Evolutionary conservation across 805 yeast species (phyloP).

Genomic region (Saccharomycopsis malanga): DNA sequence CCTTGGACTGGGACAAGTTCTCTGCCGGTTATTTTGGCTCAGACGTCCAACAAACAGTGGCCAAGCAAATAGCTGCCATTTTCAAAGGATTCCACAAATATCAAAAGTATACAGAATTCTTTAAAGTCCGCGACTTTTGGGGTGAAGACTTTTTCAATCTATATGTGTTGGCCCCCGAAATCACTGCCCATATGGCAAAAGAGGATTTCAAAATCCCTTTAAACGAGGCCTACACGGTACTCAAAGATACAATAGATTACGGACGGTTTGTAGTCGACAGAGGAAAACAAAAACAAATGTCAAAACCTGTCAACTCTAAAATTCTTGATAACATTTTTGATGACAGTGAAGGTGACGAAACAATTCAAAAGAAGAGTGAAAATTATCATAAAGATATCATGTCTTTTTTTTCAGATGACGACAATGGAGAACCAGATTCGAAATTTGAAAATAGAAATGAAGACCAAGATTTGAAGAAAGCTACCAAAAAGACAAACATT

Average conservation of each 20-base stretch:
- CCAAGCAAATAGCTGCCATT: neutral
- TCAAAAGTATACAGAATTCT: neutral
- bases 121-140: conserved; percentile 8
- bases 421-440: no score
- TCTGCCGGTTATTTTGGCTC: conserved; percentile 18
- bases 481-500: no score
- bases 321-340: no score
- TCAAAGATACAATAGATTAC: conserved; percentile 16
- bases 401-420: no score
- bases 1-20: conserved; percentile 14
- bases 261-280: conserved; percentile 16
- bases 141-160: conserved; percentile 16
- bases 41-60: conserved; percentile 7
- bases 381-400: no score
- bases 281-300: neutral
- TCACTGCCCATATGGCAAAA: conserved; percentile 19
- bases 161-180: conserved; percentile 17
- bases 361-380: no score
- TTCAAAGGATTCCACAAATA: neutral
- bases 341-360: neutral
- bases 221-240: conserved; percentile 8
- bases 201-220: conserved; percentile 21
- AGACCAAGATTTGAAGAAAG: no score
- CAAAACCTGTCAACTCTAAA: no score
- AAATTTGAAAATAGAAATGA: no score